Evolutionary conservation across 2,329 filamentous ascomycete species (phyloP).

Genomic region (Verticillium klebahnii): DNA sequence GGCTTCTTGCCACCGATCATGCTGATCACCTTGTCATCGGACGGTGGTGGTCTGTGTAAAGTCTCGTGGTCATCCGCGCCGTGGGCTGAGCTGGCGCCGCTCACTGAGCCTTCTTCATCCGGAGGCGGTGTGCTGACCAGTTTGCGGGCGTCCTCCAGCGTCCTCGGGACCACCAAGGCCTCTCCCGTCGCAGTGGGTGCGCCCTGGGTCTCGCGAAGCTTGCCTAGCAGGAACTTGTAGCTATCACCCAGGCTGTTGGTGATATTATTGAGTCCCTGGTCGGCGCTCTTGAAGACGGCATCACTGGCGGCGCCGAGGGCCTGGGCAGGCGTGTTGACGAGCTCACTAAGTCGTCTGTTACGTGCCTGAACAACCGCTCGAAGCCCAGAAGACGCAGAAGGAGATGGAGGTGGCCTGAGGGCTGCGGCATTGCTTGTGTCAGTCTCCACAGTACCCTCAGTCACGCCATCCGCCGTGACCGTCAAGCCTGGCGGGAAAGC

Average conservation of each 20-base stretch:
- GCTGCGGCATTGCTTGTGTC: slow-evolving; percentile 26
- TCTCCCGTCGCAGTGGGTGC: slow-evolving; percentile 32
- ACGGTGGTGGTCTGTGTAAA: slow-evolving; percentile 21
- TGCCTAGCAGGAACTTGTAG: slow-evolving; percentile 88
- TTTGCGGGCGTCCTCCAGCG: slow-evolving; percentile 86
- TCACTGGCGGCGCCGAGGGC: slow-evolving; percentile 80
- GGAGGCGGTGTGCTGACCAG: slow-evolving; percentile 71
- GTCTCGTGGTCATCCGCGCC: slow-evolving; percentile 31
- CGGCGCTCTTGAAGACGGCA: slow-evolving; percentile 79
- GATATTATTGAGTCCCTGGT: slow-evolving; percentile 89
- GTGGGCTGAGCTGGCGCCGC: slow-evolving; percentile 49
- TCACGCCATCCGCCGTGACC: slow-evolving; percentile 12
- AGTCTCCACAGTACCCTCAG: slow-evolving; percentile 25
- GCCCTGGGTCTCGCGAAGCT: slow-evolving; percentile 68
- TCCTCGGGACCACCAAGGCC: slow-evolving; percentile 70
- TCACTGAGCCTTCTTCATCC: slow-evolving; percentile 57
- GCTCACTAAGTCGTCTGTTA: slow-evolving; percentile 74
- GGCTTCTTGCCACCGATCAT: slow-evolving; percentile 63
- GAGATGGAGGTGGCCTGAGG: slow-evolving; percentile 30
- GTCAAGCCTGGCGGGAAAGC: slow-evolving; percentile 45
- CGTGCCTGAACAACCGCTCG: slow-evolving; percentile 48
- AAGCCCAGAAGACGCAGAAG: slow-evolving; percentile 29
- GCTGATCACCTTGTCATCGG: slow-evolving; percentile 64
- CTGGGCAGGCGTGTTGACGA: slow-evolving; percentile 80
- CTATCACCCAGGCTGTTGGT: slow-evolving; percentile 86